Percentiles rank a stretch among this genome's conserved stretches.
Conservation (phyloP, 345 rosid species). For the Eucalyptus regnans region DNA sequence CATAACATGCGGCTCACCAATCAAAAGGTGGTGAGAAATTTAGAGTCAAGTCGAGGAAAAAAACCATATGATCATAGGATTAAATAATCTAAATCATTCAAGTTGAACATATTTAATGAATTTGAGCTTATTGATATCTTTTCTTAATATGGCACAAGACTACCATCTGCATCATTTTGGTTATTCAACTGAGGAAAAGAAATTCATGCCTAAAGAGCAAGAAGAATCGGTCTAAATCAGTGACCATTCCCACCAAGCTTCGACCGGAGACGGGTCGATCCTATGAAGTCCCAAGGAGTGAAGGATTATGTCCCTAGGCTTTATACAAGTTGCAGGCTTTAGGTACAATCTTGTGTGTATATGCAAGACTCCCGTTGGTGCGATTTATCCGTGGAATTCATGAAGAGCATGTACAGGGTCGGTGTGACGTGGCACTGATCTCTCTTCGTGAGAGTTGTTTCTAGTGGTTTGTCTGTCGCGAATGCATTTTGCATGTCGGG, state of each 20-base stretch:
- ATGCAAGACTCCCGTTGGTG: not conserved
- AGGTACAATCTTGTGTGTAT: not conserved
- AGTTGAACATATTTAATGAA: not conserved
- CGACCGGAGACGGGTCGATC: not conserved
- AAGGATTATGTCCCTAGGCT: not conserved
- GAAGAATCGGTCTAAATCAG: not conserved
- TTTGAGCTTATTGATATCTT: not conserved
- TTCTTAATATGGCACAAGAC: not conserved
- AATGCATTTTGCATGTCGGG: not conserved
- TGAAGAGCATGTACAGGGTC: fast-evolving
- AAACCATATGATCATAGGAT: not conserved
- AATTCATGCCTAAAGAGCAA: not conserved
- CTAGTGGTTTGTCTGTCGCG: not conserved
- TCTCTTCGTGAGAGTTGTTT: not conserved
- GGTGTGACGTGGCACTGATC: not conserved
- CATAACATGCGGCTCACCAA: fast-evolving
- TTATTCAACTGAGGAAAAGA: not conserved
- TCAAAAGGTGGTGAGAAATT: not conserved
- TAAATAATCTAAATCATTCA: too few species aligned
- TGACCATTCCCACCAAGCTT: not conserved
- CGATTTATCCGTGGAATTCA: not conserved
- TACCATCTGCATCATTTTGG: not conserved
- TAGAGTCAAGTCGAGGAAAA: not conserved
- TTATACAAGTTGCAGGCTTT: not conserved
- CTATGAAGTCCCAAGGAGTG: not conserved